Percentiles rank a stretch among this genome's conserved stretches.
phyloP scores from a whole-genome alignment of 805 yeast species.

The Yarrowia sp. region DNA sequence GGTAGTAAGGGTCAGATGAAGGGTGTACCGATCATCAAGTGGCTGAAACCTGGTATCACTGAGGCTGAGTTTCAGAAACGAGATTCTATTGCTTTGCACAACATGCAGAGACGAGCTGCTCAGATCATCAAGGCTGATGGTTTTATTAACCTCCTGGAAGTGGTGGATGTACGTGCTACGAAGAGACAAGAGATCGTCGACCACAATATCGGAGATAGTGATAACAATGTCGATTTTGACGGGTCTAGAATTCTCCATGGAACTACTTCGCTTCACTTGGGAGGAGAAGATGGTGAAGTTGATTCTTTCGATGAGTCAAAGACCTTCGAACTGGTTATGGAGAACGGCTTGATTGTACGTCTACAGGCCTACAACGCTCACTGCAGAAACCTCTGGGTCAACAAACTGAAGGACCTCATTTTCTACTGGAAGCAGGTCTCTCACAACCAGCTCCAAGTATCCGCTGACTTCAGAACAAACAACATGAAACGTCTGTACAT shows the following conservation, averaged over 20 bases:
- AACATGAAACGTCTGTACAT: conserved; percentile 24
- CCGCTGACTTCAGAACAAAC: not conserved
- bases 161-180: conserved; percentile 44
- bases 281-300: conserved; percentile 72
- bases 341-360: conserved; percentile 13
- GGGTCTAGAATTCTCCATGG: conserved; percentile 26
- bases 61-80: conserved; percentile 43
- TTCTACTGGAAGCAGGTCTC: conserved; percentile 18
- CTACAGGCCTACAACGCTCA: conserved; percentile 10
- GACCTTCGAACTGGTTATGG: conserved; percentile 21
- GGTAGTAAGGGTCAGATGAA: conserved; percentile 48
- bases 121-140: conserved; percentile 58
- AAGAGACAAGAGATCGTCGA: conserved; percentile 32
- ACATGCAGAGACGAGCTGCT: conserved; percentile 59
- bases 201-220: conserved; percentile 78
- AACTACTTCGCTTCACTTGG: conserved; percentile 42
- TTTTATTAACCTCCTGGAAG: conserved; percentile 56
- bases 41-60: conserved; percentile 33
- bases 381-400: conserved; percentile 18
- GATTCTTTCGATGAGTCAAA: conserved; percentile 33
- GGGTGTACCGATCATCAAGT: conserved; percentile 50
- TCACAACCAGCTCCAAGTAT: not conserved
- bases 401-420: conserved; percentile 8
- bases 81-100: conserved; percentile 62
- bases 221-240: conserved; percentile 47